Evolutionary conservation across 1,139 yeast genomes (phyloP).

Genomic region (Yamadazyma trypodendri): DNA sequence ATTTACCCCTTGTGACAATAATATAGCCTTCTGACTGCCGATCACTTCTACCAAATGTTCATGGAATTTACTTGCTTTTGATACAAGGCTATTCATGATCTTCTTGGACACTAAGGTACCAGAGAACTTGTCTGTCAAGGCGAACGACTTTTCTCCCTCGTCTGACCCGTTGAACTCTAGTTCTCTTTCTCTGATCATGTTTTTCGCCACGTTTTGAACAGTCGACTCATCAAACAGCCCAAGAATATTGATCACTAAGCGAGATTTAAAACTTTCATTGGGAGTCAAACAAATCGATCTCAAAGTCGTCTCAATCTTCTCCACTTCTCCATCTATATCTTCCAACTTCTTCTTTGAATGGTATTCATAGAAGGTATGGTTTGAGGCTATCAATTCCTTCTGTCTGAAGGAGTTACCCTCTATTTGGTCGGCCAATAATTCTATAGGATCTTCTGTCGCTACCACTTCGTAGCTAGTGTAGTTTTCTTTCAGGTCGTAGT

Average conservation of each 20-base stretch:
- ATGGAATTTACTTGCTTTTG: constrained; percentile 45
- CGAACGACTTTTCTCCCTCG: constrained; percentile 48
- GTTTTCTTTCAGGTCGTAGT: constrained; percentile 26
- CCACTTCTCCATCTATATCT: constrained; percentile 9
- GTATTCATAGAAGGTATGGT: constrained; percentile 34
- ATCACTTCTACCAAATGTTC: constrained; percentile 37
- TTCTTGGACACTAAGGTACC: constrained; percentile 39
- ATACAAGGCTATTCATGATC: constrained; percentile 38
- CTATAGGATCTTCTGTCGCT: constrained; percentile 22
- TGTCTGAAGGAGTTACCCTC: constrained; percentile 55
- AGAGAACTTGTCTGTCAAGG: constrained; percentile 57
- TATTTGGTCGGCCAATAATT: constrained; percentile 33
- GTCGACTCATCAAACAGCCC: constrained; percentile 37
- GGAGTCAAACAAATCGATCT: constrained; percentile 66
- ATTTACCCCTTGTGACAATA: constrained; percentile 57
- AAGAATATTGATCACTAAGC: constrained; percentile 44
- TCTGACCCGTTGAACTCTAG: constrained; percentile 49
- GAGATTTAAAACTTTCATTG: constrained; percentile 44
- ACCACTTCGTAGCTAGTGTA: constrained; percentile 25
- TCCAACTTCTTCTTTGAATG: constrained; percentile 12
- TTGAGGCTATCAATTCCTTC: constrained; percentile 46
- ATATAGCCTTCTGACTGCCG: constrained; percentile 47
- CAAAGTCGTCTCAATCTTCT: constrained; percentile 23
- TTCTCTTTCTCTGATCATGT: constrained; percentile 54
- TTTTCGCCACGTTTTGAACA: constrained; percentile 50